Evolutionary conservation across 192 early-diverging fungal species (phyloP).

Genomic region (Coemansia sp.): DNA sequence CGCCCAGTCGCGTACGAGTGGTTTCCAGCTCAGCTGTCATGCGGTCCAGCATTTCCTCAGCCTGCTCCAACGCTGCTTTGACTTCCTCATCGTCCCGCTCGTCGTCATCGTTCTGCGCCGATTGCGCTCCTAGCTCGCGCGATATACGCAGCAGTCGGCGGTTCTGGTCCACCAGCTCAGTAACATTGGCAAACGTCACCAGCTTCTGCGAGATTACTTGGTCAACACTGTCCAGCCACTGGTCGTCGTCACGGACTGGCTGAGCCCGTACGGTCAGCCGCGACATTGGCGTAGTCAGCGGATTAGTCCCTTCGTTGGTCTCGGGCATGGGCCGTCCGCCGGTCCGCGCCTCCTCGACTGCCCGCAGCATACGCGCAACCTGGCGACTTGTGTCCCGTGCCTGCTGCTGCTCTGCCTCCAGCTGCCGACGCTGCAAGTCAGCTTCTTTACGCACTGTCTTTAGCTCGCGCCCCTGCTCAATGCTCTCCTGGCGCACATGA

Average conservation of each 20-base stretch:
- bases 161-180: conserved; percentile 62
- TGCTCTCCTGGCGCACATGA: conserved; percentile 35
- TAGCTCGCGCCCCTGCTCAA: conserved; percentile 22
- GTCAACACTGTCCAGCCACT: conserved; percentile 50
- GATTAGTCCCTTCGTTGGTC: conserved; percentile 10
- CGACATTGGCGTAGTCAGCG: conserved; percentile 24
- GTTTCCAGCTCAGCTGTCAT: conserved; percentile 54
- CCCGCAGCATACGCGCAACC: conserved; percentile 57
- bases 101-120: conserved; percentile 52
- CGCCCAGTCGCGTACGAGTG: conserved; percentile 49
- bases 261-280: conserved; percentile 1
- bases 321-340: conserved; percentile 51
- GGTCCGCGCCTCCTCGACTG: conserved; percentile 54
- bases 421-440: conserved; percentile 48
- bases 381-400: conserved; percentile 58
- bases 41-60: conserved; percentile 58
- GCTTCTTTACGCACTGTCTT: conserved; percentile 39
- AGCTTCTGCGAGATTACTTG: conserved; percentile 58
- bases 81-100: conserved; percentile 50
- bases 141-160: conserved; percentile 60
- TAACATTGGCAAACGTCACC: conserved; percentile 55
- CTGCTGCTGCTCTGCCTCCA: conserved; percentile 55
- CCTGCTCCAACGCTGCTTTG: conserved; percentile 56
- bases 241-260: conserved; percentile 20
- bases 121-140: conserved; percentile 57